Percentiles rank a stretch among this genome's conserved stretches.
phyloP scores from a whole-genome alignment of 2,329 filamentous ascomycete species.

The Metarhizium brunneum region DNA sequence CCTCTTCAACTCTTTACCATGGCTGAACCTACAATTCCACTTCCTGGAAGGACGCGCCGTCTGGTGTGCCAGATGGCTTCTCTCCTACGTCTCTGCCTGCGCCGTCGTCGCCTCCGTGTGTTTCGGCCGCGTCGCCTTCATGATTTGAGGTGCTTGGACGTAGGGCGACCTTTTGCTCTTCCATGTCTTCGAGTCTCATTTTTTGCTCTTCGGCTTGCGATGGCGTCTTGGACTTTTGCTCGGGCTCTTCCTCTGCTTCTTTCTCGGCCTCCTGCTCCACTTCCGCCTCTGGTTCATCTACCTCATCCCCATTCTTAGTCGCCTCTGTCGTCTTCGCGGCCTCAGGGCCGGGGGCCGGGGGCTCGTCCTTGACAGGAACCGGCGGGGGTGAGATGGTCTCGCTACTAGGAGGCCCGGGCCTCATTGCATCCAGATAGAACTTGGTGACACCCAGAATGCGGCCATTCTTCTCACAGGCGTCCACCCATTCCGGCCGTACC shows the following conservation, averaged over 20 bases:
- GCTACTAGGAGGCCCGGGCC: conserved; percentile 32
- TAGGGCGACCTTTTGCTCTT: conserved; percentile 43
- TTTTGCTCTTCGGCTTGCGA: conserved; percentile 42
- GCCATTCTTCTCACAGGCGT: conserved; percentile 89
- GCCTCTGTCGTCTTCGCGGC: conserved; percentile 16
- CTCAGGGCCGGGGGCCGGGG: conserved; percentile 12
- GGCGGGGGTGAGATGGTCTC: conserved; percentile 22
- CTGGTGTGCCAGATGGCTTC: conserved; percentile 38
- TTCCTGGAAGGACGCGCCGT: conserved; percentile 54
- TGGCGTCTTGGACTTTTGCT: conserved; percentile 26
- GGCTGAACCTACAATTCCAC: conserved; percentile 42
- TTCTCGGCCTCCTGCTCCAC: conserved; percentile 1
- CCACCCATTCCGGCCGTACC: conserved; percentile 92
- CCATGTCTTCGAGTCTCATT: conserved; percentile 44
- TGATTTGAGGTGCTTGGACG: conserved; percentile 26
- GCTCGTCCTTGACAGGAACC: conserved; percentile 17
- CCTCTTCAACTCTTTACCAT: neutral
- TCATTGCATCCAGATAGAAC: conserved; percentile 83
- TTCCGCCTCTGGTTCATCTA: conserved; percentile 9
- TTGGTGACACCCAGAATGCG: conserved; percentile 89
- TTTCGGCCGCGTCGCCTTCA: conserved; percentile 18
- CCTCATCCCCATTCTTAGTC: conserved; percentile 11
- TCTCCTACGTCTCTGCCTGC: conserved; percentile 20
- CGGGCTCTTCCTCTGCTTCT: conserved; percentile 14
- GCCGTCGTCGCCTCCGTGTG: conserved; percentile 22